Percentiles rank a stretch among this genome's conserved stretches.
Evolutionary conservation across 164 flowering plant species (phyloP).

Genomic region (Liquidambar formosana): DNA sequence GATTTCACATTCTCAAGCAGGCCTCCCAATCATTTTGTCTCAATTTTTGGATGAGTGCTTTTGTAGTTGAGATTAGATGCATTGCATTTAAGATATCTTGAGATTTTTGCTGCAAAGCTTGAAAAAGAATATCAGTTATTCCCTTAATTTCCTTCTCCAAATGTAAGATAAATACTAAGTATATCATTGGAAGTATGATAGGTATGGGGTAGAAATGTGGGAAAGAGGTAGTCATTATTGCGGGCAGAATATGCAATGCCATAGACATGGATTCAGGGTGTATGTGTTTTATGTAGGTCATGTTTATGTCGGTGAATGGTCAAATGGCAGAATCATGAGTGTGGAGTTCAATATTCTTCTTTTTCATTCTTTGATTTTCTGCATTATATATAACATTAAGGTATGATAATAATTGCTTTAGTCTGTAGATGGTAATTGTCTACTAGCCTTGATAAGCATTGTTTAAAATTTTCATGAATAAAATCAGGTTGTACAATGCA

Average conservation of each 20-base stretch:
- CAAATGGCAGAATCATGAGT: constrained; percentile 57
- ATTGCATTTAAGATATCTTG: constrained; percentile 20
- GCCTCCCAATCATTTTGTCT: constrained; percentile 5
- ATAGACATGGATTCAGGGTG: constrained; percentile 54
- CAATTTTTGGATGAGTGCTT: constrained; percentile 5
- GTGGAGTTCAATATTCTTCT: constrained; percentile 60
- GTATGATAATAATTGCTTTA: no score
- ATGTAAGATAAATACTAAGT: no score
- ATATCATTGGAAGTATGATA: constrained; percentile 58
- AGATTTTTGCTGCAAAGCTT: constrained; percentile 16
- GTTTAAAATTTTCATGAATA: no score
- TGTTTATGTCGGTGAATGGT: constrained; percentile 58
- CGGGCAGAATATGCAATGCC: constrained; percentile 55
- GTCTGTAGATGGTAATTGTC: no score
- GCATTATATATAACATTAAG: no score
- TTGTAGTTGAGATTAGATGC: constrained; percentile 13
- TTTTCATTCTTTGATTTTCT: no score
- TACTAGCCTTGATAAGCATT: no score
- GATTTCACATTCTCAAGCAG: neutral
- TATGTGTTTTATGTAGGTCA: constrained; percentile 58
- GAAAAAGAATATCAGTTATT: constrained; percentile 8
- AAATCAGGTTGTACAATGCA: no score
- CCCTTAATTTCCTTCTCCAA: no score
- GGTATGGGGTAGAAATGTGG: constrained; percentile 61
- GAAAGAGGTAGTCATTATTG: constrained; percentile 58